Evolutionary conservation across 139 green algal genomes (phyloP).

Genomic region (Chlorella sp.): DNA sequence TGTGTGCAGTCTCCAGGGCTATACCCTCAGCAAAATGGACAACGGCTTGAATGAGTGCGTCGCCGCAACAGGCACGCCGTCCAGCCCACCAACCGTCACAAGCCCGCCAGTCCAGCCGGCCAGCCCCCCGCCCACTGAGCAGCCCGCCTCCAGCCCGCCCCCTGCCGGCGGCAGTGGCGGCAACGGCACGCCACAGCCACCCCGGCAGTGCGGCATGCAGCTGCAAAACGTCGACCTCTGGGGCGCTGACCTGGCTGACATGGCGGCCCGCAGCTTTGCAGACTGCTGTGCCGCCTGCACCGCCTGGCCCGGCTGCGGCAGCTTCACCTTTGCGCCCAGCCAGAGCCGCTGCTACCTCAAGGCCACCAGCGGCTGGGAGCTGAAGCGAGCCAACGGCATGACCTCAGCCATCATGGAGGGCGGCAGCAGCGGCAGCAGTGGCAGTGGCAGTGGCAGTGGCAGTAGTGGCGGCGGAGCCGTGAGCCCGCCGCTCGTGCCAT

Average conservation of each 20-base stretch:
- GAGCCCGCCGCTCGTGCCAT: too few species aligned
- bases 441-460: neutral
- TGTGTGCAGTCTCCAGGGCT: too few species aligned
- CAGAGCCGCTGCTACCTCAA: neutral
- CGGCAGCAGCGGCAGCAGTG: neutral
- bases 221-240: neutral
- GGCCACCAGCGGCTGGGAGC: neutral
- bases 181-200: too few species aligned
- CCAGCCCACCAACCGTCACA: too few species aligned
- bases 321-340: neutral
- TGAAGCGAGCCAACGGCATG: neutral
- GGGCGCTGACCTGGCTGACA: neutral
- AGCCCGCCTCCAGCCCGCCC: too few species aligned
- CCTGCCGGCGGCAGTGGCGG: too few species aligned
- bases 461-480: neutral
- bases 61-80: too few species aligned
- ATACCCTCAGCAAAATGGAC: too few species aligned
- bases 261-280: neutral
- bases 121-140: too few species aligned
- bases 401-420: neutral
- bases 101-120: too few species aligned
- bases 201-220: neutral
- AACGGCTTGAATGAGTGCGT: too few species aligned
- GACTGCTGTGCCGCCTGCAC: neutral
- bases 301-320: neutral